phyloP scores from a whole-genome alignment of 2,329 filamentous ascomycete genomes.

The Graphiopsis chlorocephala region DNA sequence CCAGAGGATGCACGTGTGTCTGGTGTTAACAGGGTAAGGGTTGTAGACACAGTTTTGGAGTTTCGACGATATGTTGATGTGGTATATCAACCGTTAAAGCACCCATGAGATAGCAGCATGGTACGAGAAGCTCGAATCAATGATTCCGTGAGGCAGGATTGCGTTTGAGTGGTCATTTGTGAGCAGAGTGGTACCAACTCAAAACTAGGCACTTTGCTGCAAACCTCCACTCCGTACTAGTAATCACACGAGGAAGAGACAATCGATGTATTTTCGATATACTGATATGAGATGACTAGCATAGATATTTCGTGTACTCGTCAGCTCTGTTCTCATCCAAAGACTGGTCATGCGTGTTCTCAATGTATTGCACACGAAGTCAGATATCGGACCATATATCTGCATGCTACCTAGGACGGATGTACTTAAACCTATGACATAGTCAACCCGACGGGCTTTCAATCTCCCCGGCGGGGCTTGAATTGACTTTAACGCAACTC shows the following conservation, averaged over 20 bases:
- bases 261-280: too few species aligned
- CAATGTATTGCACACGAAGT: not conserved
- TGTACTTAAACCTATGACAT: constrained; percentile 4
- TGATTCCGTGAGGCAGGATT: not conserved
- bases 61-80: not conserved
- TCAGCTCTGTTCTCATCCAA: not conserved
- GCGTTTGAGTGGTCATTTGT: not conserved
- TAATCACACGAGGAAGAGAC: too few species aligned
- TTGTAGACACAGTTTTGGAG: not conserved
- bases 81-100: too few species aligned
- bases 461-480: not conserved
- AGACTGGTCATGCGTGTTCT: not conserved
- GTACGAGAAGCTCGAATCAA: not conserved
- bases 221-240: too few species aligned
- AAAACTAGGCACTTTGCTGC: too few species aligned
- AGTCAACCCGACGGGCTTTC: not conserved
- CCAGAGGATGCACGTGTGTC: too few species aligned
- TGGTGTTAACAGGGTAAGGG: too few species aligned
- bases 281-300: not conserved
- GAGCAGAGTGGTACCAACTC: not conserved
- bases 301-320: too few species aligned
- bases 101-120: not conserved
- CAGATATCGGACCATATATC: not conserved
- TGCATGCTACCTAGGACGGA: too few species aligned
- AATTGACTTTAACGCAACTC: not conserved